Percentiles rank a stretch among this genome's conserved stretches.
These are phyloP conservation scores for Xylaria venustula DNA, from an alignment of 495 filamentous ascomycete species.

Conservation along the genomic window DNA sequence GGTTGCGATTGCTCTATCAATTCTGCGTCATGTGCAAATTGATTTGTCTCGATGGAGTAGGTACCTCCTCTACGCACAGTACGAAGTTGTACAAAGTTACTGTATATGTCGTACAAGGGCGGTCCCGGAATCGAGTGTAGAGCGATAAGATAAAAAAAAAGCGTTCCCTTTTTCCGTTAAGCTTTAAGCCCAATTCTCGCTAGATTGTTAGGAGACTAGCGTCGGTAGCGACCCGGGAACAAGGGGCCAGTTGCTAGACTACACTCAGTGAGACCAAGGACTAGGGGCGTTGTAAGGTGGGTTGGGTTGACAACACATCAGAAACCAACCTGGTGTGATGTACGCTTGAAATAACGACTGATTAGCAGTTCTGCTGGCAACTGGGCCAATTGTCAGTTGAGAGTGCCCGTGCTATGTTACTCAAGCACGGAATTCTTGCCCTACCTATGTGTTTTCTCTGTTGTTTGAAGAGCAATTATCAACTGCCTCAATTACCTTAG, in stretches of 20 bases:
- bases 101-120: background rate
- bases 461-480: background rate
- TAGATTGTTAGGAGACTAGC: background rate
- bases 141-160: slow-evolving; percentile 6
- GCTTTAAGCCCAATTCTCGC: background rate
- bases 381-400: background rate
- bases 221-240: slow-evolving; percentile 9
- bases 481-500: slow-evolving; percentile 6
- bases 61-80: no score
- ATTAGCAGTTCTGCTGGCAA: background rate
- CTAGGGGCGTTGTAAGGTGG: slow-evolving; percentile 8
- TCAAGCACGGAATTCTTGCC: background rate
- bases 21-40: background rate
- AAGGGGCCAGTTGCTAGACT: background rate
- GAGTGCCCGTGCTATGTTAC: background rate
- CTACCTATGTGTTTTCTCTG: background rate
- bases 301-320: slow-evolving; percentile 15
- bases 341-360: background rate
- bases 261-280: background rate
- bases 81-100: no score
- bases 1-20: no score
- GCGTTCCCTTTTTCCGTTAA: background rate
- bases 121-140: background rate
- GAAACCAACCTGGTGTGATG: background rate
- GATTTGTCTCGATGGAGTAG: no score